Conservation (phyloP, 371 early-diverging fungal species). For the Lichtheimia ramosa region DNA sequence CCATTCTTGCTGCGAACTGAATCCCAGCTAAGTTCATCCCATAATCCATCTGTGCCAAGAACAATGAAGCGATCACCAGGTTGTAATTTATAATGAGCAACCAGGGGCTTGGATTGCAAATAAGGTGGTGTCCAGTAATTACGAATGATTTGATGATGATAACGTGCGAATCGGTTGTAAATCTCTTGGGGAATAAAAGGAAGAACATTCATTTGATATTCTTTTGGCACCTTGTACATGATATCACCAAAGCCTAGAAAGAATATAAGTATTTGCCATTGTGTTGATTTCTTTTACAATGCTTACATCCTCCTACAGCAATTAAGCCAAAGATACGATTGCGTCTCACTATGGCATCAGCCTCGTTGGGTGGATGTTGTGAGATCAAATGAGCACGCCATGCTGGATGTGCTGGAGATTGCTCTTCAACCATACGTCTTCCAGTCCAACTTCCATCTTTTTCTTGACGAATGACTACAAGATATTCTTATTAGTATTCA, state of each 20-base stretch:
- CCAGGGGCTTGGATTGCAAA: conserved; percentile 87
- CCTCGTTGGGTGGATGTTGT: conserved; percentile 43
- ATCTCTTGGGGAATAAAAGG: conserved; percentile 53
- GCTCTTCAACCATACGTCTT: conserved; percentile 48
- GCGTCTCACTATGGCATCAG: conserved; percentile 33
- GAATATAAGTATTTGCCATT: conserved; percentile 33
- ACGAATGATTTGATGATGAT: conserved; percentile 62
- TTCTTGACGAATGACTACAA: conserved; percentile 43
- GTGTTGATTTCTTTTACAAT: background rate
- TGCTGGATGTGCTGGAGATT: conserved; percentile 44
- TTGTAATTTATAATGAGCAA: conserved; percentile 65
- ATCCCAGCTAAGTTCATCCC: conserved; percentile 81
- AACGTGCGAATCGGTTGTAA: conserved; percentile 61
- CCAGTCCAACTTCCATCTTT: conserved; percentile 48
- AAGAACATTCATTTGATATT: conserved; percentile 58
- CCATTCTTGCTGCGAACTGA: conserved; percentile 54
- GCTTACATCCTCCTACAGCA: conserved; percentile 54
- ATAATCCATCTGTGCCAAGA: conserved; percentile 93
- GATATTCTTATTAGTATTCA: background rate
- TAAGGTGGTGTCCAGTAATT: conserved; percentile 90
- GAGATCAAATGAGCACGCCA: conserved; percentile 45
- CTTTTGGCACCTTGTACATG: conserved; percentile 77
- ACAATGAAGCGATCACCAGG: conserved; percentile 81
- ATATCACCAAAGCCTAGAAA: conserved; percentile 78
- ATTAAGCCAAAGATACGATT: conserved; percentile 51